phyloP scores from a whole-genome alignment of 2,329 filamentous ascomycete species.

The Aspergillus sp. region DNA sequence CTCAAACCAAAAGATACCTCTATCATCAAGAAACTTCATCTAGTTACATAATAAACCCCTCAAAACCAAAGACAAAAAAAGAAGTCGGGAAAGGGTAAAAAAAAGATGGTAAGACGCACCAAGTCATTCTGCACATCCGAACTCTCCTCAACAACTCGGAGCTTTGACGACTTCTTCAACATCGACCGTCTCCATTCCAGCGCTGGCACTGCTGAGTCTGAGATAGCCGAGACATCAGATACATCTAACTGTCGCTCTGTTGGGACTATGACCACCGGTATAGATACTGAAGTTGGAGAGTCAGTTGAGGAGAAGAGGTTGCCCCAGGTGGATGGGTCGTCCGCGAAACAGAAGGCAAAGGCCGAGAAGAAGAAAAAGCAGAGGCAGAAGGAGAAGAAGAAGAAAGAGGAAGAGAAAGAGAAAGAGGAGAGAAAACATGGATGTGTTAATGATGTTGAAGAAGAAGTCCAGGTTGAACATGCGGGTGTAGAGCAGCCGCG shows the following conservation, averaged over 20 bases:
- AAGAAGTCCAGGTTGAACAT: not conserved
- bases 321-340: constrained; percentile 12
- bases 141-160: constrained; percentile 4
- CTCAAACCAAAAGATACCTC: not conserved
- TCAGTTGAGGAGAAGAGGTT: not conserved
- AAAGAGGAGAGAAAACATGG: not conserved
- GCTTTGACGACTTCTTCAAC: constrained; percentile 14
- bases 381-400: constrained; percentile 9
- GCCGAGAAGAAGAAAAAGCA: constrained; percentile 5
- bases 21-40: not conserved
- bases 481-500: not conserved
- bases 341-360: constrained; percentile 9
- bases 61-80: not conserved
- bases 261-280: not conserved
- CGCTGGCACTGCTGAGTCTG: not conserved
- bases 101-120: constrained; percentile 14
- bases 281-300: not conserved
- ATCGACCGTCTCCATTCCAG: constrained; percentile 7
- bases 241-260: not conserved
- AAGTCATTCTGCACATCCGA: constrained; percentile 21
- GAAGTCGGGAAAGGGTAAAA: not conserved
- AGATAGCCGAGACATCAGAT: not conserved
- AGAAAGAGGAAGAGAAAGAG: not conserved
- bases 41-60: not conserved
- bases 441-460: not conserved